phyloP scores from a whole-genome alignment of 2,329 filamentous ascomycete species.

The Curvularia spicifera region DNA sequence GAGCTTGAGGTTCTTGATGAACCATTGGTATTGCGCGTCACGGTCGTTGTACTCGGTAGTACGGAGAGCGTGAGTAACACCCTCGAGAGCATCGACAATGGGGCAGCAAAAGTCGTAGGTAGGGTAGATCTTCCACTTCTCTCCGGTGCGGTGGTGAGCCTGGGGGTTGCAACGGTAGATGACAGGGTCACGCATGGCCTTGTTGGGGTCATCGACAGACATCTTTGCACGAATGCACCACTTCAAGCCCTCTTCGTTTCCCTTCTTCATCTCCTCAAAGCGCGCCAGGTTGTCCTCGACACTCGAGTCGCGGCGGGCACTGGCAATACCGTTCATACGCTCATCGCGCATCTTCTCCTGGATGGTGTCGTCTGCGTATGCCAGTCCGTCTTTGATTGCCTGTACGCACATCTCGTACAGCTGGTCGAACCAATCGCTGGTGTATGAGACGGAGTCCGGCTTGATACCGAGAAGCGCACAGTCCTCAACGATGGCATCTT shows the following conservation, averaged over 20 bases:
- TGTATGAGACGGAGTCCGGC: constrained; percentile 85
- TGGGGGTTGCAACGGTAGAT: constrained; percentile 90
- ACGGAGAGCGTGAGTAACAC: constrained; percentile 81
- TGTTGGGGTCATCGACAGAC: constrained; percentile 89
- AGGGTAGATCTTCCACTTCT: constrained; percentile 83
- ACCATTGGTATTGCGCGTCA: constrained; percentile 87
- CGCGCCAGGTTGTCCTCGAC: constrained; percentile 84
- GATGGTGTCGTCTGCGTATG: constrained; percentile 93
- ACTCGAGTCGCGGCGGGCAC: constrained; percentile 76
- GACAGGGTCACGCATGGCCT: constrained; percentile 93
- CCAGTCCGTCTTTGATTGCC: constrained; percentile 84
- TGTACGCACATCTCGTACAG: constrained; percentile 84
- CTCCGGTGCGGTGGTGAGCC: constrained; percentile 78
- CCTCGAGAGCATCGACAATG: constrained; percentile 79
- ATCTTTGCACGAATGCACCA: constrained; percentile 97
- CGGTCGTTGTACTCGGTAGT: constrained; percentile 89
- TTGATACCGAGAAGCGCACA: constrained; percentile 89
- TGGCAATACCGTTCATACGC: constrained; percentile 83
- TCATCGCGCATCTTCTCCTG: constrained; percentile 87
- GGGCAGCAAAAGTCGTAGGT: constrained; percentile 89
- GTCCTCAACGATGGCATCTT: constrained; percentile 93
- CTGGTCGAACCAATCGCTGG: constrained; percentile 93
- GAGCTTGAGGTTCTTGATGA: constrained; percentile 74
- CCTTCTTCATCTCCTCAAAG: constrained; percentile 93
- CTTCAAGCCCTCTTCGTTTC: constrained; percentile 75